A percentile compares a stretch with the other conserved stretches of the same genome.
Conservation (phyloP, 140 eudicot species). For the Cichorium intybus region DNA sequence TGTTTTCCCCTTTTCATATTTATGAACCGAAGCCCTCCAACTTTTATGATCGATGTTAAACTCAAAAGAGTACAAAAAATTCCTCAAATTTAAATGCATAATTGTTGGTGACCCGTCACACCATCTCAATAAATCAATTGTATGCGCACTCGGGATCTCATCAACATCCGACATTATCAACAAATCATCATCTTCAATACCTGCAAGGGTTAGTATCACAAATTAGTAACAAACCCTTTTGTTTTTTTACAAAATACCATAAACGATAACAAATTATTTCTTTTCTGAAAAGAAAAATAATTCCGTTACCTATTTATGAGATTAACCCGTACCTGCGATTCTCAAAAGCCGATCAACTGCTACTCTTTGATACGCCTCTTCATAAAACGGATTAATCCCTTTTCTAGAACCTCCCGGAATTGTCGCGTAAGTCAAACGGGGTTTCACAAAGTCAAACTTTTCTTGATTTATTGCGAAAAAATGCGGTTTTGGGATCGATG, state of each 20-base stretch:
- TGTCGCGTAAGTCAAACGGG: constrained; percentile 51
- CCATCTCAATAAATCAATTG: constrained; percentile 52
- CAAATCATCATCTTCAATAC: constrained; percentile 54
- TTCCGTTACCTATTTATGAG: neutral
- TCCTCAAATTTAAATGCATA: constrained; percentile 44
- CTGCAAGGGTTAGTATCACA: constrained; percentile 12
- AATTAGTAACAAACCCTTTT: neutral
- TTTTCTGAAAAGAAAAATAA: too few species aligned
- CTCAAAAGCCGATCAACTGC: constrained; percentile 48
- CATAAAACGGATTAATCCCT: constrained; percentile 46
- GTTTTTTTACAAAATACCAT: neutral
- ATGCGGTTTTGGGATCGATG: constrained; percentile 42
- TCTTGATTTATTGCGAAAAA: constrained; percentile 36
- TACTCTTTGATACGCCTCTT: constrained; percentile 58
- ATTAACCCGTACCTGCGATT: constrained; percentile 19
- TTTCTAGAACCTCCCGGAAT: constrained; percentile 52
- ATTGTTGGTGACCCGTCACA: constrained; percentile 49
- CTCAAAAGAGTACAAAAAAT: constrained; percentile 54
- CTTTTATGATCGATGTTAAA: constrained; percentile 32
- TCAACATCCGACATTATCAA: constrained; percentile 59
- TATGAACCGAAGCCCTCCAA: constrained; percentile 61
- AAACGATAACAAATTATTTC: too few species aligned
- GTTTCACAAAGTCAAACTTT: constrained; percentile 43
- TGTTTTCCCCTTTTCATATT: constrained; percentile 40
- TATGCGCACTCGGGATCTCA: constrained; percentile 54